These are phyloP conservation scores for Grifola frondosa DNA, from an alignment of 1,284 basidiomycete species.

Conservation along the genomic window DNA sequence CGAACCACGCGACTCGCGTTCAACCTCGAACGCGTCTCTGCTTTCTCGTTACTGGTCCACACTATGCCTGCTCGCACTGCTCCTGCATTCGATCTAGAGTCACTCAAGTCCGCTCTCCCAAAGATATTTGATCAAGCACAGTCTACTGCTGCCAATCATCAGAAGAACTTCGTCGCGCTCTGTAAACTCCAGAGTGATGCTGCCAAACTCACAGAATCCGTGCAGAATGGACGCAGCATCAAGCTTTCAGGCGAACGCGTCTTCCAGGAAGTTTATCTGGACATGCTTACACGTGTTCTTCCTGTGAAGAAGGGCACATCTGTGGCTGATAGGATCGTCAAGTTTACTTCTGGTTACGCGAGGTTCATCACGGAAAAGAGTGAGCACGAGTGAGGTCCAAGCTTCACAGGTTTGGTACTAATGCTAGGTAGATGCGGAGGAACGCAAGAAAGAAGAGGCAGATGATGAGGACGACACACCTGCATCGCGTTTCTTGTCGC, in stretches of 20 bases:
- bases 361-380: slow-evolving; percentile 80
- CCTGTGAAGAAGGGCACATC: slow-evolving; percentile 83
- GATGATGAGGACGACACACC: slow-evolving; percentile 72
- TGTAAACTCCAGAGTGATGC: slow-evolving; percentile 80
- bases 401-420: background rate
- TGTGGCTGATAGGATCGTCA: slow-evolving; percentile 80
- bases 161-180: slow-evolving; percentile 88
- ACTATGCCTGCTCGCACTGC: slow-evolving; percentile 35
- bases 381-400: slow-evolving; percentile 33
- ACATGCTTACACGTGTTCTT: slow-evolving; percentile 71
- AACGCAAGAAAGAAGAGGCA: slow-evolving; percentile 36
- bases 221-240: slow-evolving; percentile 49
- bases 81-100: slow-evolving; percentile 34
- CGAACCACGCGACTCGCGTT: slow-evolving; percentile 8
- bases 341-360: slow-evolving; percentile 84
- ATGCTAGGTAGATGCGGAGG: slow-evolving; percentile 31
- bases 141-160: slow-evolving; percentile 79
- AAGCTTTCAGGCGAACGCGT: slow-evolving; percentile 77
- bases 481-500: slow-evolving; percentile 71
- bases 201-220: slow-evolving; percentile 52
- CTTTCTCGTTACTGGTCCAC: too few species aligned
- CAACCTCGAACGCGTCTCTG: background rate
- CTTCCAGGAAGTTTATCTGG: slow-evolving; percentile 77
- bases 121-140: slow-evolving; percentile 85
- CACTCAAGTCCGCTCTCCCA: slow-evolving; percentile 38